These are phyloP conservation scores for Saturnispora saitoi DNA, from an alignment of 805 yeast species.

Conservation along the genomic window DNA sequence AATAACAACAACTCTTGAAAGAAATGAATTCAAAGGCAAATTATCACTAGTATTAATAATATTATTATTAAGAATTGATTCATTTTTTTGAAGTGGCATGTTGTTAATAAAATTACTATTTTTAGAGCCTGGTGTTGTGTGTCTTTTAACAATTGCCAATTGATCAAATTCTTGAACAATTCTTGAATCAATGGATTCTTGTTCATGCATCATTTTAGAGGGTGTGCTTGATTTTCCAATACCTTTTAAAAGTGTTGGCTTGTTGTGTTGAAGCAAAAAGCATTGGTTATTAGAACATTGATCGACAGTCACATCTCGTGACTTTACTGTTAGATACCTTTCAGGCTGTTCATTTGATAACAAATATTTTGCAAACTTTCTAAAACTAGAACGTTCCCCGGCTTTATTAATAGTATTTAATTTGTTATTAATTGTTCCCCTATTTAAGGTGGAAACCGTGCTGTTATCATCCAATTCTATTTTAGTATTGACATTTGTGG, in stretches of 20 bases:
- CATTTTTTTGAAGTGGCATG: conserved; percentile 10
- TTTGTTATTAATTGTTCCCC: background rate
- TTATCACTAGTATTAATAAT: background rate
- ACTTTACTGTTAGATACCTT: background rate
- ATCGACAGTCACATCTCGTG: background rate
- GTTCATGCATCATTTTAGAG: background rate
- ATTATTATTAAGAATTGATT: conserved; percentile 11
- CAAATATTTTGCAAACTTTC: conserved; percentile 22
- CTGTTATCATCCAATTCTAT: background rate
- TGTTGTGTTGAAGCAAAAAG: background rate
- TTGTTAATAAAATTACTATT: background rate
- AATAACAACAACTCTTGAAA: conserved; percentile 18
- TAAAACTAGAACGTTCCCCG: conserved; percentile 20
- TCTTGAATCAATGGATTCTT: background rate
- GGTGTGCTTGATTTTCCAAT: background rate
- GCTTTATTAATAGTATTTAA: background rate
- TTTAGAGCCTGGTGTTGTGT: background rate
- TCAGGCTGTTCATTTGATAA: conserved; percentile 14
- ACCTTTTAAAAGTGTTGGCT: background rate
- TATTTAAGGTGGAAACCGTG: background rate
- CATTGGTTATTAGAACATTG: background rate
- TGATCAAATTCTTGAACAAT: background rate
- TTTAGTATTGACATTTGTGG: background rate
- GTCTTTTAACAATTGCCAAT: conserved; percentile 7
- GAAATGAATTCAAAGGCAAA: background rate